These are phyloP conservation scores for Aristolochia californica DNA, from an alignment of 164 flowering plant genomes.

Conservation along the genomic window DNA sequence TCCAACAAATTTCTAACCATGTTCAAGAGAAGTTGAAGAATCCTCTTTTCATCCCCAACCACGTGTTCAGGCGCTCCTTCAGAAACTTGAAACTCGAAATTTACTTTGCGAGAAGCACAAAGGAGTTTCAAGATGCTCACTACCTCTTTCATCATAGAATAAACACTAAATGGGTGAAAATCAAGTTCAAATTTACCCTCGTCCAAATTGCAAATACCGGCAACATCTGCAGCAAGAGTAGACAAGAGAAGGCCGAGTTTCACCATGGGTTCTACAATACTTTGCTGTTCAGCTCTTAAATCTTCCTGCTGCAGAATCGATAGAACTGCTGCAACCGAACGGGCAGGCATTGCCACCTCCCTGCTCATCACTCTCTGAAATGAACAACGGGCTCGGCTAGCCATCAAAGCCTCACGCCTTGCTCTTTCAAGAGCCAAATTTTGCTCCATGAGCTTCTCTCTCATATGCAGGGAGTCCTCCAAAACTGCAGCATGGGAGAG, in stretches of 20 bases:
- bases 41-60: slow-evolving; percentile 48
- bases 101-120: slow-evolving; percentile 26
- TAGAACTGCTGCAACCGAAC: slow-evolving; percentile 39
- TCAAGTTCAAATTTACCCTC: slow-evolving; percentile 6
- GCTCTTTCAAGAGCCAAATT: slow-evolving; percentile 45
- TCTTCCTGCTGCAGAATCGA: slow-evolving; percentile 37
- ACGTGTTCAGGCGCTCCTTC: slow-evolving; percentile 40
- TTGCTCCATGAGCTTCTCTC: slow-evolving; percentile 42
- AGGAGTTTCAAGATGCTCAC: slow-evolving; percentile 35
- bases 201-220: slow-evolving; percentile 21
- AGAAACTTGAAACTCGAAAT: slow-evolving; percentile 28
- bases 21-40: slow-evolving; percentile 50
- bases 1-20: slow-evolving; percentile 44
- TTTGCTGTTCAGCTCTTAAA: slow-evolving; percentile 17
- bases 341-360: slow-evolving; percentile 49
- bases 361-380: slow-evolving; percentile 53
- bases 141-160: slow-evolving; percentile 39
- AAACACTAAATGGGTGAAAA: slow-evolving; percentile 28
- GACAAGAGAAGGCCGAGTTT: slow-evolving; percentile 40
- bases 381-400: slow-evolving; percentile 40
- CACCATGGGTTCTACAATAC: slow-evolving; percentile 39
- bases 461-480: slow-evolving; percentile 48
- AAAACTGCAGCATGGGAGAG: slow-evolving; percentile 63
- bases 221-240: slow-evolving; percentile 43
- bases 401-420: slow-evolving; percentile 39